Evolutionary conservation across 2,329 filamentous ascomycete species (phyloP).

Genomic region (Aspergillus persii): DNA sequence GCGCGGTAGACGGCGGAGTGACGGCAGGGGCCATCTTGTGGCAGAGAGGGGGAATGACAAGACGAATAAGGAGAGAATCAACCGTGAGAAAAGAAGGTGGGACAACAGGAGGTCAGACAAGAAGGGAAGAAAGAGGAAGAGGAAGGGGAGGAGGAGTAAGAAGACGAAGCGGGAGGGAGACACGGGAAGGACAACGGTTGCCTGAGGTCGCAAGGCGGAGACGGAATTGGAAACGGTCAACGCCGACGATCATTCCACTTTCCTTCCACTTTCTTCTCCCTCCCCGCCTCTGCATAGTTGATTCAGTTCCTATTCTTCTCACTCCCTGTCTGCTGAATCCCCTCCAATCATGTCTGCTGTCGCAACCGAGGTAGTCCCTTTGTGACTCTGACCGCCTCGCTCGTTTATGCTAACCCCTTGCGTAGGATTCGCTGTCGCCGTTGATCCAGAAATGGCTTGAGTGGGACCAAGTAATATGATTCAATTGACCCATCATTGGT

Average conservation of each 20-base stretch:
- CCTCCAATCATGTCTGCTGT: slow-evolving; percentile 19
- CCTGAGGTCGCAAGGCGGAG: slow-evolving; percentile 1
- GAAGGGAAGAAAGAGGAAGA: neutral
- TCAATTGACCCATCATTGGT: neutral
- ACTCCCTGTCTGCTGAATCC: neutral
- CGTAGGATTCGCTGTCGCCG: slow-evolving; percentile 33
- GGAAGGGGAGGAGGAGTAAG: neutral
- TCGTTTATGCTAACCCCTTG: neutral
- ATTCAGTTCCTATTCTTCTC: neutral
- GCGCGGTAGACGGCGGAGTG: slow-evolving; percentile 13
- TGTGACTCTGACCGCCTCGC: neutral
- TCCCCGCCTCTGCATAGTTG: neutral
- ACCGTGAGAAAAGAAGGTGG: neutral
- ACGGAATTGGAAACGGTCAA: neutral
- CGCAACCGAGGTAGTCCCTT: slow-evolving; percentile 14
- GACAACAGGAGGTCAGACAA: neutral
- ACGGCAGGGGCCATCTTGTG: slow-evolving; percentile 2
- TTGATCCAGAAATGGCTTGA: slow-evolving; percentile 58
- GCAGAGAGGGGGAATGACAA: neutral
- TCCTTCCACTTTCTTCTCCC: neutral
- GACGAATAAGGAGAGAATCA: neutral
- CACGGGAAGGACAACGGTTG: neutral
- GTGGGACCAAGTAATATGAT: slow-evolving; percentile 48
- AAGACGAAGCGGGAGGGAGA: neutral
- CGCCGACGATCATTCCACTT: slow-evolving; percentile 6